Conservation (phyloP, 108 stramenopile genomes). For the Cylindrotheca closterium region DNA sequence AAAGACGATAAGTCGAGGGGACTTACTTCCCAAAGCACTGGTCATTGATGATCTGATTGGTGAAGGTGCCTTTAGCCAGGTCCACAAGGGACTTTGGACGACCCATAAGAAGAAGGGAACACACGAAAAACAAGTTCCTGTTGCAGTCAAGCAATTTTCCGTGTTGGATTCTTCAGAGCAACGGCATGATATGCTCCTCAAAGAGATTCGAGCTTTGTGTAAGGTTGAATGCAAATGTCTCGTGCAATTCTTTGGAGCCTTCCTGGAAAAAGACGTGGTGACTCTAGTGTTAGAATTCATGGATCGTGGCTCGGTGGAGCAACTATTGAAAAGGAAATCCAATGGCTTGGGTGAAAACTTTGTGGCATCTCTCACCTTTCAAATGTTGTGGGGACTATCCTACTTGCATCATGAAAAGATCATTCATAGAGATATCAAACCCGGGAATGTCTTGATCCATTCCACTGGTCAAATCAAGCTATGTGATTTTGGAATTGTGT, state of each 20-base stretch:
- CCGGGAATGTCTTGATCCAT: constrained; percentile 82
- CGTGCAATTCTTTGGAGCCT: constrained; percentile 74
- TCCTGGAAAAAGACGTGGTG: constrained; percentile 59
- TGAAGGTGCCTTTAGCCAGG: constrained; percentile 62
- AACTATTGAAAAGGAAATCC: constrained; percentile 8
- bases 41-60: constrained; percentile 52
- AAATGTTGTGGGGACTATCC: constrained; percentile 82
- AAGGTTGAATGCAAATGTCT: constrained; percentile 58
- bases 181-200: constrained; percentile 57
- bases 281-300: constrained; percentile 79
- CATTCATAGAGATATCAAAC: constrained; percentile 93
- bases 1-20: constrained; percentile 39
- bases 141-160: constrained; percentile 46
- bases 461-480: constrained; percentile 79
- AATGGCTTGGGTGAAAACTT: constrained; percentile 2
- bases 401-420: constrained; percentile 83
- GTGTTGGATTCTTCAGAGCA: constrained; percentile 26
- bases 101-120: neutral
- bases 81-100: constrained; percentile 49
- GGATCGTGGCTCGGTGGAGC: constrained; percentile 71
- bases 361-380: constrained; percentile 71
- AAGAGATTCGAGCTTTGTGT: constrained; percentile 66
- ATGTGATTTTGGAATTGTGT: constrained; percentile 91
- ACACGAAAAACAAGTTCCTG: constrained; percentile 9
- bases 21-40: constrained; percentile 26